phyloP scores from a whole-genome alignment of 257 asterid genomes.

The Salvia hispanica region DNA sequence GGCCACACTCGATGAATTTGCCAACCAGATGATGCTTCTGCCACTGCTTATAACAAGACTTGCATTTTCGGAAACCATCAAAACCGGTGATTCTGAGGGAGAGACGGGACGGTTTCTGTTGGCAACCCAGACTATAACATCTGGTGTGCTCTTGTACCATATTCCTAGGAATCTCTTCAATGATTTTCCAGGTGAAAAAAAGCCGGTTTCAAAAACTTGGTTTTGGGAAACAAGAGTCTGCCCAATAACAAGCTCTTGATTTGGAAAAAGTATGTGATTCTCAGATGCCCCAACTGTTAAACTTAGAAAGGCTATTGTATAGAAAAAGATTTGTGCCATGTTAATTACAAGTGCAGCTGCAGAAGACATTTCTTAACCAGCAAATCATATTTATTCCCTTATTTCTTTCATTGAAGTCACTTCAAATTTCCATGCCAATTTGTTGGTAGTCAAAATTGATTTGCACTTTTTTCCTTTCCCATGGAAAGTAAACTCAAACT shows the following conservation, averaged over 20 bases:
- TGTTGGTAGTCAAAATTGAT: too few relatives aligned
- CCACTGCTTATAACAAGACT: background rate
- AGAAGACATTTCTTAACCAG: too few relatives aligned
- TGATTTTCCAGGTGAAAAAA: conserved; percentile 29
- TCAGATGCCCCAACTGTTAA: background rate
- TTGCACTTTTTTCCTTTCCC: too few relatives aligned
- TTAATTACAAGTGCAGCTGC: too few relatives aligned
- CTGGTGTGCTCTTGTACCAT: conserved; percentile 35
- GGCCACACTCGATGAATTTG: background rate
- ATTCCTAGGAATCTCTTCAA: conserved; percentile 27
- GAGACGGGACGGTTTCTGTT: conserved; percentile 17
- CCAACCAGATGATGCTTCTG: background rate
- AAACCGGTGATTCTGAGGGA: conserved; percentile 10
- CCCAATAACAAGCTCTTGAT: conserved; percentile 16
- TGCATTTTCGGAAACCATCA: background rate
- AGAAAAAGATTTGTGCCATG: too few relatives aligned
- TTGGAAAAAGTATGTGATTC: conserved; percentile 25
- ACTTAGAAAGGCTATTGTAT: too few relatives aligned
- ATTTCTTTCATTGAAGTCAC: too few relatives aligned
- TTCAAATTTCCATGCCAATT: too few relatives aligned
- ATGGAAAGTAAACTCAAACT: too few relatives aligned
- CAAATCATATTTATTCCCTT: too few relatives aligned
- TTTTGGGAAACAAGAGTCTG: conserved; percentile 29
- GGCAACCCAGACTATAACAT: conserved; percentile 18
- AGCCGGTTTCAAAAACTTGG: conserved; percentile 35